Conservation (phyloP, 805 yeast genomes). For the Candida loeiensis region DNA sequence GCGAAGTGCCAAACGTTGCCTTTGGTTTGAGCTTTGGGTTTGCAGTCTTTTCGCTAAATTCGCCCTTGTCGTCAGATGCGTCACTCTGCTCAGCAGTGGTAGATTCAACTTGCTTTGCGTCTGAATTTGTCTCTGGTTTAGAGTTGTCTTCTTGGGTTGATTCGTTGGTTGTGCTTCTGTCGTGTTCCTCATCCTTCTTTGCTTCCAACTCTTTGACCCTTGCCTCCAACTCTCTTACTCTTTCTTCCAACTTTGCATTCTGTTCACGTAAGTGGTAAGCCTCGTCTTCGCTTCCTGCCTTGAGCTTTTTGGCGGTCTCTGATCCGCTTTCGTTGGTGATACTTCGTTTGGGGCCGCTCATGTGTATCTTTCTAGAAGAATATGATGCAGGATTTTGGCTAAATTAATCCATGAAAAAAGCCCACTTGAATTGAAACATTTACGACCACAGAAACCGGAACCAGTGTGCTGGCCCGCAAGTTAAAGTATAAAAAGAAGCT, state of each 20-base stretch:
- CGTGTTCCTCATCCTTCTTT: constrained; percentile 3
- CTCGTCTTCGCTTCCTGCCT: constrained; percentile 1
- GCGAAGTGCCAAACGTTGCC: constrained; percentile 14
- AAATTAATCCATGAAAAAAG: neutral
- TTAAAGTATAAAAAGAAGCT: no score
- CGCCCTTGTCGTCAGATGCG: neutral
- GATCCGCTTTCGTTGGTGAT: neutral
- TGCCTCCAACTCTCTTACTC: constrained; percentile 18
- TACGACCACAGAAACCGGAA: no score
- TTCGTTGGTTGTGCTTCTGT: constrained; percentile 6
- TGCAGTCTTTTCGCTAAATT: neutral
- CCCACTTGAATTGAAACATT: neutral
- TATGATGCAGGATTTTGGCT: neutral
- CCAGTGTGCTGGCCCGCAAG: no score
- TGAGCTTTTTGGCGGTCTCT: neutral
- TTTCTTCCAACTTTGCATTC: constrained; percentile 12
- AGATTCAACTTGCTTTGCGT: no score
- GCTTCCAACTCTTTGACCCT: constrained; percentile 17
- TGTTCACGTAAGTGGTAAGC: neutral
- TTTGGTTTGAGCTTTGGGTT: constrained; percentile 9
- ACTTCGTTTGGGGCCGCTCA: constrained; percentile 3
- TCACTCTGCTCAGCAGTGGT: no score
- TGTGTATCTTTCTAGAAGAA: neutral
- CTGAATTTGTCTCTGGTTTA: no score
- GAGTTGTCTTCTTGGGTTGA: constrained; percentile 2